Evolutionary conservation across 257 asterid species (phyloP), one percentile per base, ranked within the genome.

Genomic region (Solanum corneliomulleri): DNA sequence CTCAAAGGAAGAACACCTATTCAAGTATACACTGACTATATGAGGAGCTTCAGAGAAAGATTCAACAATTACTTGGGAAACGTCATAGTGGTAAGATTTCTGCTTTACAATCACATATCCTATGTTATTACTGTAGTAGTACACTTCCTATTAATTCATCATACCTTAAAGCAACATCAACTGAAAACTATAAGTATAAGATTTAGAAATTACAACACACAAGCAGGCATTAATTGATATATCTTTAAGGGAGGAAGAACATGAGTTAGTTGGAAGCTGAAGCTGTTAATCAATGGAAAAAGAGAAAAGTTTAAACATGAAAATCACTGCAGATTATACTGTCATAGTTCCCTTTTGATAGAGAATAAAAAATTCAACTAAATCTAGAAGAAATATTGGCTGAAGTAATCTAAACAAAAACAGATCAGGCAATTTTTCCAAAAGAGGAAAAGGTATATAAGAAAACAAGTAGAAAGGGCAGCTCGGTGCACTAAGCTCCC

Each of bases 1-100:
- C 97, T 96, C 37, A 84, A 94, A 89, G 99, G 98, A 88, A 94
- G 98, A 91, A 94, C 99, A 39, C 99, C 98, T 8, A 92, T 97
- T 90, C 98, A 97, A 91, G 98, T 90, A 85, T 97, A 95, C 88
- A 85, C 98, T 0, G 99, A 96, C 90, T 94, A 88, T 86, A 96
- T 96, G 98, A 91, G 89, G 89, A 95, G 94, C 89, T 97, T 97
- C 86, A 91, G 93, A 88, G 93, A 93, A 42, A 94, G 92, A 90
- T 97, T 97, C 90, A 87, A 88, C 82, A 90, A 92, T 56, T 92
- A 90, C 91, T 74, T 95, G 83, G 99, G 99, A 89, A 86, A 89
- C 2, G 93, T 94, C 86, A 91, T 97, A 77, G 95, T 78, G 94
- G 98, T 96, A 93, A 78, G 92, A 45, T 86, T 83, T 85, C 62